Evolutionary conservation across 177 flowering plant species (phyloP).

Genomic region (Telopea speciosissima): DNA sequence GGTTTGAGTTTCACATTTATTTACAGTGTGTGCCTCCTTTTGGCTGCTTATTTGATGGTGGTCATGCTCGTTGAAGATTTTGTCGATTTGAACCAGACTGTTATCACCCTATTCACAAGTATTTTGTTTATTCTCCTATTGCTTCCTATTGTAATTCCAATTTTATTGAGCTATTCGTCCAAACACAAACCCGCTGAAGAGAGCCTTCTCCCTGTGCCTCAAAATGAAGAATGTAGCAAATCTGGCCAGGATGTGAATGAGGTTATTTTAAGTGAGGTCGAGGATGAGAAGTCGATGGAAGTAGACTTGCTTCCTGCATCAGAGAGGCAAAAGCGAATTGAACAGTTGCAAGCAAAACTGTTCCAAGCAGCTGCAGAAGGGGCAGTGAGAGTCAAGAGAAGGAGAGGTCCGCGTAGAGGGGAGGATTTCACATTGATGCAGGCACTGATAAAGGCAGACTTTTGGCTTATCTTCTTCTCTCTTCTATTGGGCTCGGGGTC

Average conservation of each 20-base stretch:
- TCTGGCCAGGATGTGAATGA: constrained; percentile 9
- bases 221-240: constrained; percentile 5
- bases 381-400: constrained; percentile 30
- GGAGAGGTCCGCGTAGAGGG: constrained; percentile 7
- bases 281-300: constrained; percentile 25
- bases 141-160: constrained; percentile 33
- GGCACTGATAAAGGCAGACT: constrained; percentile 9
- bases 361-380: constrained; percentile 37
- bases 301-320: constrained; percentile 21
- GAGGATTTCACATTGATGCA: constrained; percentile 12
- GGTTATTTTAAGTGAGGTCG: constrained; percentile 26
- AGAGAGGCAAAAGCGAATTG: constrained; percentile 22
- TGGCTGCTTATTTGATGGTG: constrained; percentile 44
- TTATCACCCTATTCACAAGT: constrained; percentile 20
- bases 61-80: constrained; percentile 38
- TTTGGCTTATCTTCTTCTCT: constrained; percentile 11
- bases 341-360: constrained; percentile 24
- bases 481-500: constrained; percentile 9
- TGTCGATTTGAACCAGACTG: constrained; percentile 14
- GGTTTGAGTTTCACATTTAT: constrained; percentile 30
- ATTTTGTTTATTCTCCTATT: constrained; percentile 26
- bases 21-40: constrained; percentile 35
- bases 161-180: constrained; percentile 20
- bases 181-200: constrained; percentile 17
- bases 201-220: constrained; percentile 24